phyloP scores from a whole-genome alignment of 2,329 filamentous ascomycete genomes.

The Cercospora zeina region DNA sequence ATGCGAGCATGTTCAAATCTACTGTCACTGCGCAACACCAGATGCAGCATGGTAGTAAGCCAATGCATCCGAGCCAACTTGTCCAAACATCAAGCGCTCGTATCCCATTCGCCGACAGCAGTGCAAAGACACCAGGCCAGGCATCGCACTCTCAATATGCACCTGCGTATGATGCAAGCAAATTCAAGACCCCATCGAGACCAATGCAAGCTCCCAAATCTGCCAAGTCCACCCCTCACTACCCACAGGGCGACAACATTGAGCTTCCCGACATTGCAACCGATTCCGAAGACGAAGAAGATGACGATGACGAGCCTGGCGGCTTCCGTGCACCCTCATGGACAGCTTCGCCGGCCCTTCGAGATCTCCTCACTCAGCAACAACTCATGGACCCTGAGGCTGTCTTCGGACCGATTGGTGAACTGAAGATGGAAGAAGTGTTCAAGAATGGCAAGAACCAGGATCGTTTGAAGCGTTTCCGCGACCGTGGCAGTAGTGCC shows the following conservation, averaged over 20 bases:
- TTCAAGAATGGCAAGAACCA: conserved; percentile 76
- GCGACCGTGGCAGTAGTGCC: conserved; percentile 86
- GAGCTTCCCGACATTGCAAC: conserved; percentile 93
- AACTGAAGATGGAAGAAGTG: conserved; percentile 93
- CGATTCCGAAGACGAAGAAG: conserved; percentile 85
- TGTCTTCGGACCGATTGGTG: conserved; percentile 85
- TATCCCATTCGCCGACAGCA: conserved; percentile 81
- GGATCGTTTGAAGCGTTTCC: conserved; percentile 81
- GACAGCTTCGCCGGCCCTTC: conserved; percentile 84
- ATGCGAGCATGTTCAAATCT: conserved; percentile 61
- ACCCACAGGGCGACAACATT: conserved; percentile 85
- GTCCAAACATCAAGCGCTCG: conserved; percentile 83
- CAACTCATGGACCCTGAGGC: conserved; percentile 80
- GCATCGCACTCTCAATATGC: conserved; percentile 39
- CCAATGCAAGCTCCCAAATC: conserved; percentile 55
- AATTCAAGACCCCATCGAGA: conserved; percentile 69
- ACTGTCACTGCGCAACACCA: conserved; percentile 68
- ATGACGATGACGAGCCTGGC: conserved; percentile 49
- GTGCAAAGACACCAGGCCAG: conserved; percentile 52
- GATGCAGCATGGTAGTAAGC: conserved; percentile 55
- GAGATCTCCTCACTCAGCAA: conserved; percentile 72
- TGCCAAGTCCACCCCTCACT: conserved; percentile 75
- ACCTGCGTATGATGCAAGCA: conserved; percentile 27
- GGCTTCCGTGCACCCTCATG: conserved; percentile 71
- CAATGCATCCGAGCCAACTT: conserved; percentile 73